Evolutionary conservation across 495 filamentous ascomycete genomes (phyloP), one percentile per base, ranked within the genome.

Genomic region (Jackrogersella minutella): DNA sequence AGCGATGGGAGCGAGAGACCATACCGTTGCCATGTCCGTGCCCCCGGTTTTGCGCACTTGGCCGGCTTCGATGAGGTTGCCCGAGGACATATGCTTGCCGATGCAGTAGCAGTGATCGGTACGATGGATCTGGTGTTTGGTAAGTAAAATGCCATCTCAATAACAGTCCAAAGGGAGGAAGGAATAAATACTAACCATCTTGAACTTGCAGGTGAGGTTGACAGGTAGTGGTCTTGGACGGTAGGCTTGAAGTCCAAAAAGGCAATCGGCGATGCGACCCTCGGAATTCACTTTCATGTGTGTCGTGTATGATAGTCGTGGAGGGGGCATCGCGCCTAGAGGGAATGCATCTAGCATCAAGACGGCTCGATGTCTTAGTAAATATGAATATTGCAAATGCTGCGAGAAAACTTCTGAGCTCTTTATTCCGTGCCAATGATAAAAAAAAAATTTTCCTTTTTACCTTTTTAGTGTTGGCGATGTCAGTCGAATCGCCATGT

Each of bases 11-110:
- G 86, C 72, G 95, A 99, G 85, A 83, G 95, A 63, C 95, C 95
- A 37, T 99, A 99, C 81, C 85, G 96, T 70, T 97, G 96, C 80
- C 96, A 97, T 84, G 97, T 99, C 71, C 87, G 95, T 68, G 93
- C 96, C 33, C 95, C 95, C 34, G 95, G 95, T 55, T 99, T 99
- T 72, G 96, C 95, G 44, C 95, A 99, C 85, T 80, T 99, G 75
- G 87, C 87, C 66, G 92, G 92, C 59, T 97, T 99, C 74, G 95
- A 99, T 76, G 93, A 97, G 73, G 83, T 99, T 31, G 86, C 87
- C 41, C 88, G 89, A 75, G 95, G 96, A 10, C 95, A 99, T 85
- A 76, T 99, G 71, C 80, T 99, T 68, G 96, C 95, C 40, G 95
- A 99, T 83, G 95, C 96, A 11, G 95, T 99, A 60, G 93, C 93